Conservation (phyloP, 2,329 filamentous ascomycete species). For the Ascochyta viciae-villosae region DNA sequence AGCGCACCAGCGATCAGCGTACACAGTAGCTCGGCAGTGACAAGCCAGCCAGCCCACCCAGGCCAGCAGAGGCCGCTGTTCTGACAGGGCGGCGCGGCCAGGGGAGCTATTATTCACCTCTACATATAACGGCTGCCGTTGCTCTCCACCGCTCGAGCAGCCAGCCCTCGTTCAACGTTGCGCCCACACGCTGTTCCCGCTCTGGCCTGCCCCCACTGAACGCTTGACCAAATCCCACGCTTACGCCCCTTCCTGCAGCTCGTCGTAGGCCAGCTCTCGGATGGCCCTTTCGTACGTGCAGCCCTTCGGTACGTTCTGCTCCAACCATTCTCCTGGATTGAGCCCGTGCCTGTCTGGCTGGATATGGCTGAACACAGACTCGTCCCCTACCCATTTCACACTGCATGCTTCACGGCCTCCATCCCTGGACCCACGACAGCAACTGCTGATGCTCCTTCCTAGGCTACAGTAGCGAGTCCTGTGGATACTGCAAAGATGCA, state of each 20-base stretch:
- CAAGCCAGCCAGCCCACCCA: background rate
- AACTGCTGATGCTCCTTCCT: constrained; percentile 25
- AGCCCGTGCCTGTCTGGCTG: constrained; percentile 50
- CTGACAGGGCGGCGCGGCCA: constrained; percentile 14
- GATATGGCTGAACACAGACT: constrained; percentile 24
- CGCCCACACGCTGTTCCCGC: constrained; percentile 25
- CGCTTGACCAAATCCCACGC: constrained; percentile 43
- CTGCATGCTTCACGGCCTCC: constrained; percentile 13
- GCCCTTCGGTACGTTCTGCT: constrained; percentile 51
- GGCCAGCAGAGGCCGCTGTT: constrained; percentile 2
- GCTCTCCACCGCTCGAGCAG: constrained; percentile 20
- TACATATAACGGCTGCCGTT: constrained; percentile 25
- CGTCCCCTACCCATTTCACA: constrained; percentile 7
- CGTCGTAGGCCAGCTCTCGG: constrained; percentile 10
- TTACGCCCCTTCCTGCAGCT: constrained; percentile 52
- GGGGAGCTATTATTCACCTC: constrained; percentile 24
- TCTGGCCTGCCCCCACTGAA: constrained; percentile 39
- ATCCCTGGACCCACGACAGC: constrained; percentile 15
- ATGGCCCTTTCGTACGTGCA: constrained; percentile 44
- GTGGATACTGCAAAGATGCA: constrained; percentile 59
- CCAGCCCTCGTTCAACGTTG: constrained; percentile 2
- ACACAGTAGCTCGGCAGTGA: constrained; percentile 1
- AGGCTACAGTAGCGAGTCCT: constrained; percentile 59
- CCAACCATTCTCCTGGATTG: constrained; percentile 46
- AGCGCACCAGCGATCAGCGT: constrained; percentile 7